phyloP scores from a whole-genome alignment of 805 yeast species.

The Maudiozyma pseudohumilis region DNA sequence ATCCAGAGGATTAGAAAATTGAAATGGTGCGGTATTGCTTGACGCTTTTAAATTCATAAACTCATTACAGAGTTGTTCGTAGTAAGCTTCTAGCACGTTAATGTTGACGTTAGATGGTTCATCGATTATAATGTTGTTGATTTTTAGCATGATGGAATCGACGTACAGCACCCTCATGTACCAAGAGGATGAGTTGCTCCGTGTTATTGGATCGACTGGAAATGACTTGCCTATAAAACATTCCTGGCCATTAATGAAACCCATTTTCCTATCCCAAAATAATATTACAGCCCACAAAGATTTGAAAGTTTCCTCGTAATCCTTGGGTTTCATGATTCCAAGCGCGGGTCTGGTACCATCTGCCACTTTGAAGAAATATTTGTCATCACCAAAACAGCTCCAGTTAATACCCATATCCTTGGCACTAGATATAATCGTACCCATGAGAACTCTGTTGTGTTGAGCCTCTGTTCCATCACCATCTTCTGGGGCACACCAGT shows the following conservation, averaged over 20 bases:
- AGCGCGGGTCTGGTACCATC: constrained; percentile 14
- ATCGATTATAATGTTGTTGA: constrained; percentile 18
- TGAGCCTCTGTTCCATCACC: constrained; percentile 26
- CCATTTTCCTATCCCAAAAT: constrained; percentile 26
- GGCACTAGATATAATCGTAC: constrained; percentile 22
- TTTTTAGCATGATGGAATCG: constrained; percentile 12
- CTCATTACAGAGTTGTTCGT: constrained; percentile 8
- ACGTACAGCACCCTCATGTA: constrained; percentile 11
- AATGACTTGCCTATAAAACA: constrained; percentile 20
- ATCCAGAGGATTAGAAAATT: constrained; percentile 6
- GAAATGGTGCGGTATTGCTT: not conserved
- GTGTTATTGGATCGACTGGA: constrained; percentile 4
- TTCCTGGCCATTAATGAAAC: constrained; percentile 23
- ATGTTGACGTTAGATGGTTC: constrained; percentile 15
- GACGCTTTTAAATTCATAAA: constrained; percentile 5
- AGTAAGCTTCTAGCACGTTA: constrained; percentile 4
- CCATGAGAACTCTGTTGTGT: constrained; percentile 23
- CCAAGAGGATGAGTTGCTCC: constrained; percentile 11
- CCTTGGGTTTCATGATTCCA: constrained; percentile 9
- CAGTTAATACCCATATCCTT: constrained; percentile 24
- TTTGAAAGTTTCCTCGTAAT: constrained; percentile 12
- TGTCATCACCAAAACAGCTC: constrained; percentile 14
- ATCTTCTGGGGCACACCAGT: constrained; percentile 29
- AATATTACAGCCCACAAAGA: constrained; percentile 22
- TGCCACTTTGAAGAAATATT: constrained; percentile 13